Evolutionary conservation across 768 basidiomycete species (phyloP).

Genomic region (Termitomyces bulborhizus): DNA sequence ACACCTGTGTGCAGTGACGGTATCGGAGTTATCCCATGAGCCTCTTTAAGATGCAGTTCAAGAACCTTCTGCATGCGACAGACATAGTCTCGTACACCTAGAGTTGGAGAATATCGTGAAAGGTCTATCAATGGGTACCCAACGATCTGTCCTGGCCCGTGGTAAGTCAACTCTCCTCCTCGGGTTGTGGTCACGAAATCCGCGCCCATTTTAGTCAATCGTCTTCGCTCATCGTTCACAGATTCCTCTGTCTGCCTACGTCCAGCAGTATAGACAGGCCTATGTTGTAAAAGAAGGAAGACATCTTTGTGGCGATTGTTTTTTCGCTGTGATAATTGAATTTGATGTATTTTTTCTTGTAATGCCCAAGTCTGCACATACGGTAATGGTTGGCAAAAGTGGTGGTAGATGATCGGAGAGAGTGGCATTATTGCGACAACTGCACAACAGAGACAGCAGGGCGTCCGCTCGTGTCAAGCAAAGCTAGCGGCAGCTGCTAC

Average conservation of each 20-base stretch:
- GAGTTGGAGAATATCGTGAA: slow-evolving; percentile 65
- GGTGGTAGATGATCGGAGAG: slow-evolving; percentile 71
- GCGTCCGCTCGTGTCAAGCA: not conserved
- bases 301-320: slow-evolving; percentile 46
- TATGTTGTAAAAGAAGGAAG: slow-evolving; percentile 80
- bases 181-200: slow-evolving; percentile 79
- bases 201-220: slow-evolving; percentile 75
- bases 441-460: not conserved
- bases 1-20: slow-evolving; percentile 86
- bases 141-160: slow-evolving; percentile 95
- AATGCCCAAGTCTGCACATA: slow-evolving; percentile 63
- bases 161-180: slow-evolving; percentile 94
- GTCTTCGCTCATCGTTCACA: slow-evolving; percentile 48
- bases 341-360: slow-evolving; percentile 64
- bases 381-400: slow-evolving; percentile 72
- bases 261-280: slow-evolving; percentile 94
- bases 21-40: slow-evolving; percentile 50
- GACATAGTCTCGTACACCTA: slow-evolving; percentile 76
- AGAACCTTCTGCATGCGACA: slow-evolving; percentile 74
- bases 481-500: too few relatives aligned
- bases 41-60: slow-evolving; percentile 51
- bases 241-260: slow-evolving; percentile 69
- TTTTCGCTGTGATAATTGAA: slow-evolving; percentile 51
- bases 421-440: slow-evolving; percentile 25
- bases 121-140: slow-evolving; percentile 94